Base-by-base conservation (phyloP, 352 stramenopile genomes). In the Blastocystis sp. region DNA sequence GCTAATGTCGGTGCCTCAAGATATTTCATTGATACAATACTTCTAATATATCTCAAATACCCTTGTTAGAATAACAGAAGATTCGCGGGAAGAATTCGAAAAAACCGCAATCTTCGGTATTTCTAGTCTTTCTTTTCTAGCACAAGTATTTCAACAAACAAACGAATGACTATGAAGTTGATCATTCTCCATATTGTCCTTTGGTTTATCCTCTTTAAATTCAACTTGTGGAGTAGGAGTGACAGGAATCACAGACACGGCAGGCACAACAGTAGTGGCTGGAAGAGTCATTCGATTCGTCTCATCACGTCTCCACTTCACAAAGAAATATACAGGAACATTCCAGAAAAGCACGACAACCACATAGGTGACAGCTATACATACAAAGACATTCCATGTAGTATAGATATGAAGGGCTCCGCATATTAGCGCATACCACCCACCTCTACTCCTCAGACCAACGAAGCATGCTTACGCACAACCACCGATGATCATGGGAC, bases 401-500 rank as follows among this genome's bases (percentile, higher is more conserved):
- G 75, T 75, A 51, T 77, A 73, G 27, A 77, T 27, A 51, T 86
- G 61, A 71, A 86, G 42, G 27, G 46, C 52, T 32, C 75, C 57
- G 27, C 75, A 86, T 14, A 86, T 14, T 7, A 71, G 39, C 24
- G 61, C 37, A n/a, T 69, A 86, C 61, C 57, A 86, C 14, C 75
- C 57, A 27, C 35, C 57, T 32, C 57, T 71, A 86, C n/a, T 16
- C n/a, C 6, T 86, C 42, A 77, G 19, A 78, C 6, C 29, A 86
- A 14, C 24, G 0, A 12, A 16, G 19, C 61, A 52, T 9, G 12
- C 32, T 7, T 69, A 86, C 61, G 61, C 32, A 51, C 57, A 86
- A 29, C 61, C 57, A n/a, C 75, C 75, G 37, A 86, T 86, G 46
- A 86, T 86, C 57, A 86, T 71, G 9, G 75, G 75, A 56, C 57